Percentiles rank a stretch among this genome's conserved stretches.
These are phyloP conservation scores for Heterobasidion occidentale DNA, from an alignment of 1,284 basidiomycete species.

Conservation along the genomic window DNA sequence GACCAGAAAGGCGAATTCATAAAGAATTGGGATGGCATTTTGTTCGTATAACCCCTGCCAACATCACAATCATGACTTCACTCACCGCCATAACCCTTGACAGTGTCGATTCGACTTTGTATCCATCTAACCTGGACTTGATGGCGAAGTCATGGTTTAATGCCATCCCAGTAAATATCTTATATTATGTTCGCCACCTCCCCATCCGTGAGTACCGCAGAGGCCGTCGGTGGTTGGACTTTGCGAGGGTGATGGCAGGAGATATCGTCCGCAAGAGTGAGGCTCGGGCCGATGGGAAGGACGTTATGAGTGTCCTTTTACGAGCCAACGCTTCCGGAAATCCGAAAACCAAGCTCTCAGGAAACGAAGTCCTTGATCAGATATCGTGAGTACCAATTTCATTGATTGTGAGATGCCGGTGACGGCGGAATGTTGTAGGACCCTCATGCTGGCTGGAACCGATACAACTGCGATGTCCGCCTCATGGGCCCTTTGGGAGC, in stretches of 20 bases:
- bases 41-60: constrained; percentile 9
- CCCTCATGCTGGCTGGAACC: constrained; percentile 35
- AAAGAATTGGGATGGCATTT: constrained; percentile 11
- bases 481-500: constrained; percentile 33
- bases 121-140: not conserved
- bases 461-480: constrained; percentile 42
- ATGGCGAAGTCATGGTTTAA: not conserved
- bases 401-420: constrained; percentile 17
- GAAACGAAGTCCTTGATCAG: not conserved
- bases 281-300: constrained; percentile 1
- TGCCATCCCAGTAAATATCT: not conserved
- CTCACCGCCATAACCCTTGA: not conserved
- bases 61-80: not conserved
- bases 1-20: not conserved
- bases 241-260: not conserved
- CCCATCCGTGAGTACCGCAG: not conserved
- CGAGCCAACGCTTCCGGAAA: constrained; percentile 1
- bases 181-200: not conserved
- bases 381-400: not conserved
- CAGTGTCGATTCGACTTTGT: constrained; percentile 1
- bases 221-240: not conserved
- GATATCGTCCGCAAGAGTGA: not conserved
- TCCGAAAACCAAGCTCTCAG: not conserved
- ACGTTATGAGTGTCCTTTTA: constrained; percentile 2
- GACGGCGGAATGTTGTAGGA: constrained; percentile 15